Percentiles rank a stretch among this genome's conserved stretches.
phyloP scores from a whole-genome alignment of 2,329 filamentous ascomycete species.

The Myriosclerotinia duriaeana region DNA sequence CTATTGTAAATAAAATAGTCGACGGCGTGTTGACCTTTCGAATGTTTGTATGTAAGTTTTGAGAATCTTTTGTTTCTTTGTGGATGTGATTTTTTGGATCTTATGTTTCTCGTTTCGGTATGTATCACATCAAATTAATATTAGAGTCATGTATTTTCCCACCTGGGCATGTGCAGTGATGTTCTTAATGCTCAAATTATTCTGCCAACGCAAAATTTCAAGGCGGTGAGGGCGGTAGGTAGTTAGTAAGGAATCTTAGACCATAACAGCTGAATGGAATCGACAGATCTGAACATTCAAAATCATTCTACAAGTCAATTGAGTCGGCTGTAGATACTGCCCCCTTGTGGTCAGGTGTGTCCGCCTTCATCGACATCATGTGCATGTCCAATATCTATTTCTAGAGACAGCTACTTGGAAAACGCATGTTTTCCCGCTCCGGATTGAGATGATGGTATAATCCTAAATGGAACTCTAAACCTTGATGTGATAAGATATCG shows the following conservation, averaged over 20 bases:
- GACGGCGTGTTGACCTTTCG: slow-evolving; percentile 24
- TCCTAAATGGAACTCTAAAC: not conserved
- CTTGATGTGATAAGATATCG: not conserved
- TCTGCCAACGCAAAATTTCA: too few relatives aligned
- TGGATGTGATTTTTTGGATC: not conserved
- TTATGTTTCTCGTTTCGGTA: slow-evolving; percentile 9
- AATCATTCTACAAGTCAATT: too few relatives aligned
- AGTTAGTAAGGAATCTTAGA: too few relatives aligned
- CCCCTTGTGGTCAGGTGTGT: too few relatives aligned
- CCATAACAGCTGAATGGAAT: too few relatives aligned
- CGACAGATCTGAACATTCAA: too few relatives aligned
- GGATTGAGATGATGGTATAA: not conserved
- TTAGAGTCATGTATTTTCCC: slow-evolving; percentile 13
- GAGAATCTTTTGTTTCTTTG: slow-evolving; percentile 1
- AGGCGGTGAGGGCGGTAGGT: too few relatives aligned
- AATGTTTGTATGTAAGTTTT: not conserved
- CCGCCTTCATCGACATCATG: too few relatives aligned
- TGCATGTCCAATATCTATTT: too few relatives aligned
- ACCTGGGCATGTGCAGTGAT: not conserved
- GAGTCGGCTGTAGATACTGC: too few relatives aligned
- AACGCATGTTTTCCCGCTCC: too few relatives aligned
- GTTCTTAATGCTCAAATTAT: not conserved
- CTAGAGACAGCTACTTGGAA: too few relatives aligned
- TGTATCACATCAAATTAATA: slow-evolving; percentile 9
- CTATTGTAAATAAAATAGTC: slow-evolving; percentile 26